phyloP scores from a whole-genome alignment of 495 filamentous ascomycete genomes.

The Aspergillus bertholletiae region DNA sequence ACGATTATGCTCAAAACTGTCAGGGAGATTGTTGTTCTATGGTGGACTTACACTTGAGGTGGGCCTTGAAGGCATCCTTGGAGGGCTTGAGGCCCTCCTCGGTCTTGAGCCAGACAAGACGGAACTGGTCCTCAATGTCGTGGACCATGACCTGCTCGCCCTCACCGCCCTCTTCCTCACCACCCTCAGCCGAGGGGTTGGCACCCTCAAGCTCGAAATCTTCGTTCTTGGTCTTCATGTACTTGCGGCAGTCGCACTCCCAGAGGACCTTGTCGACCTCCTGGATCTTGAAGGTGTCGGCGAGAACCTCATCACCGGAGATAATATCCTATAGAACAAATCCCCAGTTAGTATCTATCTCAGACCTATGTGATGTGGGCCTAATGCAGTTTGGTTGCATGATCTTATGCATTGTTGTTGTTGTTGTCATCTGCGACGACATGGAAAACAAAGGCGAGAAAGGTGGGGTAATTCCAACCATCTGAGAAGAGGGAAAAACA shows the following conservation, averaged over 20 bases:
- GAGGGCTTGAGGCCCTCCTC: slow-evolving; percentile 53
- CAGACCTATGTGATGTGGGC: background rate
- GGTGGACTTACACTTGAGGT: slow-evolving; percentile 73
- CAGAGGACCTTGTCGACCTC: slow-evolving; percentile 74
- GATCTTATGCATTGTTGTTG: slow-evolving; percentile 38
- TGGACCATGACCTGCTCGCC: slow-evolving; percentile 63
- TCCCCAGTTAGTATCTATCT: slow-evolving; percentile 10
- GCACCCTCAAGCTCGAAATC: slow-evolving; percentile 88
- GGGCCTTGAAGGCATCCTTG: slow-evolving; percentile 74
- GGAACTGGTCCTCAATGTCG: slow-evolving; percentile 92
- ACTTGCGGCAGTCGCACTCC: slow-evolving; percentile 87
- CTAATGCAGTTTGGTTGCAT: slow-evolving; percentile 30
- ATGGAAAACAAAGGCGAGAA: too few relatives aligned
- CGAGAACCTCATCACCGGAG: slow-evolving; percentile 91
- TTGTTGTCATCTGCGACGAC: too few relatives aligned
- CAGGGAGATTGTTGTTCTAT: background rate
- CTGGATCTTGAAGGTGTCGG: slow-evolving; percentile 81
- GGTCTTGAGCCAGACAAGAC: slow-evolving; percentile 68
- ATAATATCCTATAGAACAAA: slow-evolving; percentile 66
- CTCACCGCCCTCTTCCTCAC: slow-evolving; percentile 68
- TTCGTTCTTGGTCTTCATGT: slow-evolving; percentile 66
- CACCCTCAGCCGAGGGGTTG: slow-evolving; percentile 93
- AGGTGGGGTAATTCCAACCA: background rate
- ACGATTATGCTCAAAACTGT: too few relatives aligned
- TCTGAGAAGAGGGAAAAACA: slow-evolving; percentile 16